Conservation (phyloP, 2,329 filamentous ascomycete genomes). For the Cryoendolithus antarcticus region DNA sequence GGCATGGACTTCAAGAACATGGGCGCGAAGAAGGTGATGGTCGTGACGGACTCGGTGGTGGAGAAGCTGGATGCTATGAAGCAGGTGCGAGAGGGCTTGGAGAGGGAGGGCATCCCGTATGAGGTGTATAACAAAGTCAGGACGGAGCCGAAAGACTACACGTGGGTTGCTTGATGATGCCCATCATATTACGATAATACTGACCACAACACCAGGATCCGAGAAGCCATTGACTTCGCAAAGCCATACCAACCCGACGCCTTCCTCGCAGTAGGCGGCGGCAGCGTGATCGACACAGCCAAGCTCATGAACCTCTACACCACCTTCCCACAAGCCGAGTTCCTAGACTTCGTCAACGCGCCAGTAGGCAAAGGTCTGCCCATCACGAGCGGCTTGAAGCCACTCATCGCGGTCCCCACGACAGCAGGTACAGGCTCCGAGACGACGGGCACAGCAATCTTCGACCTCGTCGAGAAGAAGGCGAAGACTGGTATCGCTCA, state of each 20-base stretch:
- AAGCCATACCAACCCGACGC: slow-evolving; percentile 74
- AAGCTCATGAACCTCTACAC: slow-evolving; percentile 98
- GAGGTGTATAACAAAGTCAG: slow-evolving; percentile 68
- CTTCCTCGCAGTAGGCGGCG: slow-evolving; percentile 82
- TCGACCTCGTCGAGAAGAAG: slow-evolving; percentile 78
- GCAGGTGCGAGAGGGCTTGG: slow-evolving; percentile 71
- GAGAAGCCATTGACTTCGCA: slow-evolving; percentile 76
- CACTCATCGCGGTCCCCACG: slow-evolving; percentile 72
- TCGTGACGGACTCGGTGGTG: slow-evolving; percentile 82
- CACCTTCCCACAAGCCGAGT: slow-evolving; percentile 79
- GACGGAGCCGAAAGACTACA: slow-evolving; percentile 90
- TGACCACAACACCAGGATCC: slow-evolving; percentile 44
- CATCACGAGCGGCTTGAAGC: slow-evolving; percentile 57
- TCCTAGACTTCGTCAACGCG: slow-evolving; percentile 95
- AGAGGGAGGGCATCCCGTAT: slow-evolving; percentile 65
- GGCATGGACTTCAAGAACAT: slow-evolving; percentile 97
- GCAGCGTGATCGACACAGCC: slow-evolving; percentile 93
- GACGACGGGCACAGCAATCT: slow-evolving; percentile 95
- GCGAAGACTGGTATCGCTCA: slow-evolving; percentile 96
- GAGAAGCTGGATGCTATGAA: slow-evolving; percentile 76
- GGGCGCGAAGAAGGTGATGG: slow-evolving; percentile 72
- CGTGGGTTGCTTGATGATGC: slow-evolving; percentile 39
- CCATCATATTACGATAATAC: neutral
- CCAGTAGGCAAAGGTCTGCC: slow-evolving; percentile 76
- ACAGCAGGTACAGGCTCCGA: slow-evolving; percentile 83